Percentiles rank a stretch among this genome's conserved stretches.
Conservation (phyloP, 805 yeast species). For the Ogataea salicorniae region DNA sequence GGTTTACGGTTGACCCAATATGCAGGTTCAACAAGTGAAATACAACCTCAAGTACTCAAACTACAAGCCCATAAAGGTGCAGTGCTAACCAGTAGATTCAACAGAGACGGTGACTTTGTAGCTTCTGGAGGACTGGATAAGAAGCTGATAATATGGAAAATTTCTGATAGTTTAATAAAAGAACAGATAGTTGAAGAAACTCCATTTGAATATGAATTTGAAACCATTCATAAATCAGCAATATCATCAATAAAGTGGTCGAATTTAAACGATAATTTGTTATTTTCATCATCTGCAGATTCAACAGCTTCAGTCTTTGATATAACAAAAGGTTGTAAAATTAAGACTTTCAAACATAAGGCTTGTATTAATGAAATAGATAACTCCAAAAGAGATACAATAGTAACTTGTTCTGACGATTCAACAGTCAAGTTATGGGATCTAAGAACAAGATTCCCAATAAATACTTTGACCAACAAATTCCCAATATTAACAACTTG, state of each 20-base stretch:
- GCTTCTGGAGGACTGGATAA: conserved; percentile 64
- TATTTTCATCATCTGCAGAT: conserved; percentile 59
- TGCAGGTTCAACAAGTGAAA: too few relatives aligned
- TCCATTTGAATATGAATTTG: conserved; percentile 8
- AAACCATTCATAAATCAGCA: conserved; percentile 49
- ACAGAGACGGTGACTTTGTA: conserved; percentile 42
- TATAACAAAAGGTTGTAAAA: conserved; percentile 46
- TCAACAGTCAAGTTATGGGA: conserved; percentile 65
- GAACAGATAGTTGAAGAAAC: conserved; percentile 10
- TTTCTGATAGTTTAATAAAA: conserved; percentile 9
- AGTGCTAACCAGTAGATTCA: conserved; percentile 49
- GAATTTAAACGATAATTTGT: conserved; percentile 33
- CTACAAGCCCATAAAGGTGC: conserved; percentile 52
- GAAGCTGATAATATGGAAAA: conserved; percentile 32
- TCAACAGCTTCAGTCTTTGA: conserved; percentile 60
- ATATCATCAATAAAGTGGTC: conserved; percentile 58
- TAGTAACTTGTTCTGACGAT: conserved; percentile 61
- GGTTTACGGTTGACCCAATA: too few relatives aligned
- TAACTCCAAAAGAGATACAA: conserved; percentile 24
- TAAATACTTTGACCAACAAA: conserved; percentile 28
- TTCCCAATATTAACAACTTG: conserved; percentile 57
- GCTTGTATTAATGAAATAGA: conserved; percentile 52
- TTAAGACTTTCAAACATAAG: conserved; percentile 40
- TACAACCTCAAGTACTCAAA: conserved; percentile 22
- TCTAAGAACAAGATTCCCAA: conserved; percentile 43